Conservation (phyloP, 441 rosid species). For the Lepidium campestre region DNA sequence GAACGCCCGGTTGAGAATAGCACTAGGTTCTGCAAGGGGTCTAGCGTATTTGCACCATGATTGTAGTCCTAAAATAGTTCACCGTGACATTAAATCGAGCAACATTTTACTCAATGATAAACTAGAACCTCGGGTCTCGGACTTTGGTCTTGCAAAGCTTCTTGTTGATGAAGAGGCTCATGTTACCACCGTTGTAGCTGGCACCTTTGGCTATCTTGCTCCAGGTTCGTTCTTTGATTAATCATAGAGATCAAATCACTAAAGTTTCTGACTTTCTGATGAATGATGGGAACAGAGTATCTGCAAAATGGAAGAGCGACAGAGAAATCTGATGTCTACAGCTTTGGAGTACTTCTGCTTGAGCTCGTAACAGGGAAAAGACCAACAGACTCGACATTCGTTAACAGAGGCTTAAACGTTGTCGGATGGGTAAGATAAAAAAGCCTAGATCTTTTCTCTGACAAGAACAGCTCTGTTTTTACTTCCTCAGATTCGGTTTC, state of each 20-base stretch:
- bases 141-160: slow-evolving; percentile 95
- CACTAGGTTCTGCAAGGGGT: slow-evolving; percentile 83
- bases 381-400: slow-evolving; percentile 80
- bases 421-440: slow-evolving; percentile 85
- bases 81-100: slow-evolving; percentile 89
- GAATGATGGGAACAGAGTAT: slow-evolving; percentile 52
- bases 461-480: neutral
- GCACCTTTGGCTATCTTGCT: slow-evolving; percentile 92
- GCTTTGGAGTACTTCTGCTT: slow-evolving; percentile 93
- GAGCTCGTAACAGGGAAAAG: slow-evolving; percentile 90
- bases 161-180: slow-evolving; percentile 95
- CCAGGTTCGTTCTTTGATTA: slow-evolving; percentile 46
- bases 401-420: slow-evolving; percentile 77
- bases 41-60: slow-evolving; percentile 88
- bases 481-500: neutral
- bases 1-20: slow-evolving; percentile 64
- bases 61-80: slow-evolving; percentile 79
- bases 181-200: slow-evolving; percentile 93
- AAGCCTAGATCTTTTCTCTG: neutral
- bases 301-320: slow-evolving; percentile 94
- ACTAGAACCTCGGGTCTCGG: slow-evolving; percentile 83
- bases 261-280: neutral
- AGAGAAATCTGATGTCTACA: slow-evolving; percentile 89
- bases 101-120: slow-evolving; percentile 86
- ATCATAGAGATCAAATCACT: neutral